phyloP scores from a whole-genome alignment of 2,329 filamentous ascomycete species.

The Xylariales sp. region DNA sequence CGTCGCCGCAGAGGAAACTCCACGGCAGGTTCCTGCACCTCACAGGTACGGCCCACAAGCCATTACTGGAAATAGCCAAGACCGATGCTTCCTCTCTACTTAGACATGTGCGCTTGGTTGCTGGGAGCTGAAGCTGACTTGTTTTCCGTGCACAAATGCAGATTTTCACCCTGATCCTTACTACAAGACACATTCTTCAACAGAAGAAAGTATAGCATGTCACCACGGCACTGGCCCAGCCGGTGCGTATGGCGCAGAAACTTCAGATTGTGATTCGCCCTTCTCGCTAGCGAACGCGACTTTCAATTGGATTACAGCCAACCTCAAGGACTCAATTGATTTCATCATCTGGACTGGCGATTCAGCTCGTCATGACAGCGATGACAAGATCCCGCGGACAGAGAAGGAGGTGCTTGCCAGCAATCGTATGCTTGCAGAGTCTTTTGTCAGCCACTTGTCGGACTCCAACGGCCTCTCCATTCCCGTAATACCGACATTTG shows the following conservation, averaged over 20 bases:
- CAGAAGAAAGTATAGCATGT: conserved; percentile 65
- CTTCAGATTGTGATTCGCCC: conserved; percentile 84
- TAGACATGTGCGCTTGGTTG: no score
- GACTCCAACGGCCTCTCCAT: conserved; percentile 59
- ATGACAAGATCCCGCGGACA: conserved; percentile 73
- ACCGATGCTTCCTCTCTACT: no score
- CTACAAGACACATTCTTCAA: conserved; percentile 76
- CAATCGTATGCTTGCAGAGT: conserved; percentile 71
- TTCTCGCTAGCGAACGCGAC: conserved; percentile 78
- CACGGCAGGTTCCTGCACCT: conserved; percentile 82
- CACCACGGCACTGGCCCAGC: conserved; percentile 74
- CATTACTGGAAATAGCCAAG: no score
- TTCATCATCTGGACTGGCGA: conserved; percentile 94
- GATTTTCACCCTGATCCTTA: conserved; percentile 90
- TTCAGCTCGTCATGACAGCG: conserved; percentile 83
- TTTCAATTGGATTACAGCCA: conserved; percentile 78
- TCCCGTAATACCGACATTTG: conserved; percentile 84
- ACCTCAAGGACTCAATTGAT: conserved; percentile 75
- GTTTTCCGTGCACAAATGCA: no score
- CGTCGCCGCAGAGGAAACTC: conserved; percentile 34
- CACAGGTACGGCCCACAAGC: conserved; percentile 58
- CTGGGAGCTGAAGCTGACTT: no score
- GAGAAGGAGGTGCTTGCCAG: conserved; percentile 70
- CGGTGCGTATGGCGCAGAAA: conserved; percentile 79
- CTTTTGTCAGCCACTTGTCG: conserved; percentile 71